These are phyloP conservation scores for Oryza rufipogon DNA, from an alignment of 176 grass and related monocot genomes.

Conservation along the genomic window DNA sequence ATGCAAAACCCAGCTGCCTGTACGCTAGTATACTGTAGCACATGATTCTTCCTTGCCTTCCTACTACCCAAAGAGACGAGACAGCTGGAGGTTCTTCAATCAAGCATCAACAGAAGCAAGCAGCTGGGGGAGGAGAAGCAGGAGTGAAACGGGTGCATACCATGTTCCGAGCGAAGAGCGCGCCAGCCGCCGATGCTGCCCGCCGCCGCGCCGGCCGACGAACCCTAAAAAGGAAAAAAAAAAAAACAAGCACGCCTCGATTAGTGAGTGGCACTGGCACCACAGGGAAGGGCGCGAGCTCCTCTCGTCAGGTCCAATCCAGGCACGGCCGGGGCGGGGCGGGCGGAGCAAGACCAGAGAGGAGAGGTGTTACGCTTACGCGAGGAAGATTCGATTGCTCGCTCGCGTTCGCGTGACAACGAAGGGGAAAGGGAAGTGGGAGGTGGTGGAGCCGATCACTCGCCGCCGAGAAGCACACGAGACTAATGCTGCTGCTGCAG, in stretches of 20 bases:
- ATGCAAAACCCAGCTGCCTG: neutral
- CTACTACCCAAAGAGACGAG: neutral
- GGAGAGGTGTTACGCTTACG: neutral
- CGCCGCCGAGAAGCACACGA: too few relatives aligned
- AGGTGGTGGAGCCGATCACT: neutral
- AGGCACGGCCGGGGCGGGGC: too few relatives aligned
- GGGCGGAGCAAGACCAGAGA: too few relatives aligned
- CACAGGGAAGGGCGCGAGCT: too few relatives aligned
- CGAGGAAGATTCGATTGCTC: neutral
- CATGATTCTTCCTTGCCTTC: neutral
- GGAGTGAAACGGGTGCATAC: neutral
- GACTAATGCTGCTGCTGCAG: too few relatives aligned
- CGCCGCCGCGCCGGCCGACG: neutral
- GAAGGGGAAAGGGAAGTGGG: constrained; percentile 6
- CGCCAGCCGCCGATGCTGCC: neutral
- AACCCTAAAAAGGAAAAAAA: constrained; percentile 15
- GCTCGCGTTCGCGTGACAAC: neutral
- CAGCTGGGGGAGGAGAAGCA: neutral
- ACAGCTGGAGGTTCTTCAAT: neutral
- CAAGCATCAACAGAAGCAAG: neutral
- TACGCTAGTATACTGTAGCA: neutral
- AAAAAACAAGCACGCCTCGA: too few relatives aligned
- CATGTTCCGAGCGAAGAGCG: constrained; percentile 22
- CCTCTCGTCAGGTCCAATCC: too few relatives aligned
- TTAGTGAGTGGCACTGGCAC: too few relatives aligned